Evolutionary conservation across 805 yeast genomes (phyloP).

Genomic region (Scheffersomyces ergatensis): DNA sequence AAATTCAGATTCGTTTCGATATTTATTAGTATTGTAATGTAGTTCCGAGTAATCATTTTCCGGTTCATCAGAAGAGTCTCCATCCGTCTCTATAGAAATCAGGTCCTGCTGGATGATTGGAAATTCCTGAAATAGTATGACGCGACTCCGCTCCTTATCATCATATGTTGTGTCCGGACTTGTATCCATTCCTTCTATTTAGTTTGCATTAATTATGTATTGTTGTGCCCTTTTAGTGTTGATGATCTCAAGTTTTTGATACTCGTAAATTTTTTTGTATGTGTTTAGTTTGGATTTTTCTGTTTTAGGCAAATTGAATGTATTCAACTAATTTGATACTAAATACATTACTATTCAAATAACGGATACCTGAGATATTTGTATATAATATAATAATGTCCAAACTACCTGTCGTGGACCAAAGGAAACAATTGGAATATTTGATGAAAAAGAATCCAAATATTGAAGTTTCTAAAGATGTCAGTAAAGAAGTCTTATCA

Average conservation of each 20-base stretch:
- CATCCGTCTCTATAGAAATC: slow-evolving; percentile 2
- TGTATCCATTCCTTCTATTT: no score
- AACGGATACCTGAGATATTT: no score
- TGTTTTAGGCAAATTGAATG: no score
- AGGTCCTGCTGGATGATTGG: slow-evolving; percentile 1
- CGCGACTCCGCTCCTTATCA: background rate
- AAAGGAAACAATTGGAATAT: slow-evolving; percentile 2
- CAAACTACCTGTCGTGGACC: background rate
- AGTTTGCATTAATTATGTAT: no score
- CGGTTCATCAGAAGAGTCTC: background rate
- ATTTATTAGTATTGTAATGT: background rate
- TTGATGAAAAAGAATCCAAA: slow-evolving; percentile 1
- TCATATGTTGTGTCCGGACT: background rate
- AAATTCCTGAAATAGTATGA: background rate
- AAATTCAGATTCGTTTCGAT: slow-evolving; percentile 13
- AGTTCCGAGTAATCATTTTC: background rate
- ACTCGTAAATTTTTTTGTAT: background rate
- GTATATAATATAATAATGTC: no score
- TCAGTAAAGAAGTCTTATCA: background rate
- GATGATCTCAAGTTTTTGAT: no score
- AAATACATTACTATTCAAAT: no score
- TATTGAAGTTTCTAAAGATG: background rate
- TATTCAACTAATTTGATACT: no score
- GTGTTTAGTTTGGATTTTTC: no score
- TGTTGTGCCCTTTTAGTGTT: no score